Evolutionary conservation across 2,329 filamentous ascomycete genomes (phyloP).

Genomic region (Colletotrichum viniferum): DNA sequence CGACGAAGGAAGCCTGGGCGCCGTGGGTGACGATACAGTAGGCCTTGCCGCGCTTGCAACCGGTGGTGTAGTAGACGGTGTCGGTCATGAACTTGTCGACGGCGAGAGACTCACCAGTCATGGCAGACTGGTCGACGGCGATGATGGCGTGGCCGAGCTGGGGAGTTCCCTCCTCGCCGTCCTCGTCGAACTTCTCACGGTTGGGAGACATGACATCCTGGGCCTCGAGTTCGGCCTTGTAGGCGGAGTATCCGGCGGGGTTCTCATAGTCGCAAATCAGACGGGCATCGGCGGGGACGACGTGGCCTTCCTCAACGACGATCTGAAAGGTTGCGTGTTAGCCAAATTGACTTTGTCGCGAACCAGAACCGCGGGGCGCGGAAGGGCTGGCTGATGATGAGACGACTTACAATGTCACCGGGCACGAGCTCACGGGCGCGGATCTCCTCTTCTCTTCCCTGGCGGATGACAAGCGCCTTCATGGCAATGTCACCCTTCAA

Average conservation of each 20-base stretch:
- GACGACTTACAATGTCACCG: slow-evolving; percentile 70
- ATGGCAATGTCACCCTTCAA: slow-evolving; percentile 82
- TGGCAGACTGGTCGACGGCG: slow-evolving; percentile 79
- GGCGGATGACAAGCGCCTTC: slow-evolving; percentile 71
- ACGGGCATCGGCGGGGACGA: slow-evolving; percentile 71
- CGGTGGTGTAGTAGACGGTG: slow-evolving; percentile 77
- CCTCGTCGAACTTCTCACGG: slow-evolving; percentile 57
- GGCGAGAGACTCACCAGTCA: slow-evolving; percentile 80
- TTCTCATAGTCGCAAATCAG: slow-evolving; percentile 74
- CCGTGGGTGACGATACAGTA: slow-evolving; percentile 72
- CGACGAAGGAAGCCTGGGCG: slow-evolving; percentile 76
- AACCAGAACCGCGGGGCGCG: not conserved
- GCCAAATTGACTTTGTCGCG: not conserved
- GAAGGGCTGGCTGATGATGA: not conserved
- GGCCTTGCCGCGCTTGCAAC: slow-evolving; percentile 81
- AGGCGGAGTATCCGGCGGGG: slow-evolving; percentile 58
- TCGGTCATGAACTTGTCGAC: slow-evolving; percentile 83
- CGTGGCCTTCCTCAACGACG: slow-evolving; percentile 73
- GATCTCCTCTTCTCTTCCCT: slow-evolving; percentile 71
- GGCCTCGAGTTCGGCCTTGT: slow-evolving; percentile 64
- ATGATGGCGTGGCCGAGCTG: slow-evolving; percentile 70
- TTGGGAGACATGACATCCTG: slow-evolving; percentile 44
- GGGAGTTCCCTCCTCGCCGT: slow-evolving; percentile 55
- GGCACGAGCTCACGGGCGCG: slow-evolving; percentile 76
- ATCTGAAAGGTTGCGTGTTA: slow-evolving; percentile 44